phyloP scores from a whole-genome alignment of 192 early-diverging fungal species.

The Spinellus fusiger region DNA sequence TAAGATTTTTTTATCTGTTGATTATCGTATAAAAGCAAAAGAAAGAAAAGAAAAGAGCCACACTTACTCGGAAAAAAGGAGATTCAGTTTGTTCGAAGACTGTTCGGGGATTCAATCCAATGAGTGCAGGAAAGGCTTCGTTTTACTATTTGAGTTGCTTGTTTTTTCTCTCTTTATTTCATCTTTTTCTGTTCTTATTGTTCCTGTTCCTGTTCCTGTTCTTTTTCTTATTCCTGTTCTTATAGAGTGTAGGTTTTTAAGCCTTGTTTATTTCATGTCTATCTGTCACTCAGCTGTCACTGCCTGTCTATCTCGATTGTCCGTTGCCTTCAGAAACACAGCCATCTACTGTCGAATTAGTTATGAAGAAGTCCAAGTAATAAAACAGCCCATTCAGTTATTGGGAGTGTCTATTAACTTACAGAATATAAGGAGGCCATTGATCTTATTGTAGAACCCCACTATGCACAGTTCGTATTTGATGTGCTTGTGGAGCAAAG shows the following conservation, averaged over 20 bases:
- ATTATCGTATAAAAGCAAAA: too few relatives aligned
- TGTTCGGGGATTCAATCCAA: too few relatives aligned
- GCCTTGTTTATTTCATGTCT: background rate
- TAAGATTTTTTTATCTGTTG: too few relatives aligned
- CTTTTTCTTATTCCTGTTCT: background rate
- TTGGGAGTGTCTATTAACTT: background rate
- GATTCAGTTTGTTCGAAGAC: too few relatives aligned
- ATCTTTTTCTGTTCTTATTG: background rate
- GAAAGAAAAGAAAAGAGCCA: too few relatives aligned
- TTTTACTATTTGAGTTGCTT: background rate
- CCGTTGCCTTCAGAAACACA: background rate
- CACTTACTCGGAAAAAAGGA: too few relatives aligned
- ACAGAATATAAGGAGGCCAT: background rate
- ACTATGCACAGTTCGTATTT: background rate
- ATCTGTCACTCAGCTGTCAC: background rate
- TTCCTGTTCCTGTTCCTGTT: background rate
- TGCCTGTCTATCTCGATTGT: background rate
- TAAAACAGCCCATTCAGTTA: background rate
- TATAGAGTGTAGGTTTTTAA: background rate
- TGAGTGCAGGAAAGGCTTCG: too few relatives aligned
- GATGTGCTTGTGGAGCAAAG: background rate
- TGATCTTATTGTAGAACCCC: background rate
- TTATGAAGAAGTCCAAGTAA: background rate
- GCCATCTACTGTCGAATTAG: background rate
- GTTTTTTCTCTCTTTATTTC: background rate